Evolutionary conservation across 2,329 filamentous ascomycete genomes (phyloP).

Genomic region (Lachnellula hyalina): DNA sequence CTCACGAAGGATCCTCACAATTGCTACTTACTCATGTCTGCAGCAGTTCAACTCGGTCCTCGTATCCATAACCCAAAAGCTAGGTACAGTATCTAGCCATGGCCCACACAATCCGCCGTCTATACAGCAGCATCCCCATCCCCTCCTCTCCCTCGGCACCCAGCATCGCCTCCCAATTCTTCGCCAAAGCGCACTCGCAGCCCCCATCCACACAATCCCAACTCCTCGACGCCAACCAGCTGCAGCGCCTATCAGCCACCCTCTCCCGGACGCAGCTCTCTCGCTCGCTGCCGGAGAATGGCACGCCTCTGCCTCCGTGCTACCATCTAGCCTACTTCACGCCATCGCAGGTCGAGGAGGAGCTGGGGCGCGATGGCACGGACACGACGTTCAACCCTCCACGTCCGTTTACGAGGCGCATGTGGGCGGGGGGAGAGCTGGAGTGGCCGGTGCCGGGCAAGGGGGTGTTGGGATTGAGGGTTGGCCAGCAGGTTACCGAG

Average conservation of each 20-base stretch:
- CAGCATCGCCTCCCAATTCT: slow-evolving; percentile 36
- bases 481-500: slow-evolving; percentile 53
- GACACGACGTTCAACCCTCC: slow-evolving; percentile 56
- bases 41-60: not conserved
- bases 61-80: not conserved
- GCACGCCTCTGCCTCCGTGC: slow-evolving; percentile 29
- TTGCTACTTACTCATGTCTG: not conserved
- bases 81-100: slow-evolving; percentile 10
- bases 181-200: slow-evolving; percentile 37
- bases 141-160: slow-evolving; percentile 24
- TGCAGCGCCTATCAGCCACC: slow-evolving; percentile 56
- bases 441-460: slow-evolving; percentile 37
- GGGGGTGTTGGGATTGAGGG: slow-evolving; percentile 40
- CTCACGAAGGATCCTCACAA: too few relatives aligned
- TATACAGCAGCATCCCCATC: slow-evolving; percentile 10
- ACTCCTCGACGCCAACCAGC: slow-evolving; percentile 55
- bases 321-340: slow-evolving; percentile 63
- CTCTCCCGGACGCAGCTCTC: slow-evolving; percentile 40
- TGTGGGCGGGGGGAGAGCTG: slow-evolving; percentile 64
- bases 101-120: slow-evolving; percentile 14
- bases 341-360: slow-evolving; percentile 46
- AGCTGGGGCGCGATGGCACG: slow-evolving; percentile 55
- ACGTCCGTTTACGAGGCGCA: slow-evolving; percentile 54
- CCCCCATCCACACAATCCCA: slow-evolving; percentile 43
- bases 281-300: slow-evolving; percentile 4